A percentile compares a stretch with the other conserved stretches of the same genome.
Evolutionary conservation across 2,329 filamentous ascomycete genomes (phyloP).

Genomic region (Verticillium isaacii): DNA sequence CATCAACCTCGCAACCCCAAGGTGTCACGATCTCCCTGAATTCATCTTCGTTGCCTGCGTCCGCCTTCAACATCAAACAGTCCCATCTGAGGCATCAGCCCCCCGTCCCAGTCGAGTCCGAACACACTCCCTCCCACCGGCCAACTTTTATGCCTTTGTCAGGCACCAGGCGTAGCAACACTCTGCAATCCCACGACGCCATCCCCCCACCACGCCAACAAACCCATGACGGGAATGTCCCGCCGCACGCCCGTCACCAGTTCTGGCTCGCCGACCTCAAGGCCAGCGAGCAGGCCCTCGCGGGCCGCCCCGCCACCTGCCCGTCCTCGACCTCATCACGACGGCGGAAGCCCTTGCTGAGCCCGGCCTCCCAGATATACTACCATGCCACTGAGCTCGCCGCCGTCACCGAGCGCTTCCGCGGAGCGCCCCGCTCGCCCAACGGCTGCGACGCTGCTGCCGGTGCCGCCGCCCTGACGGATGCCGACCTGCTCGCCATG

Average conservation of each 20-base stretch:
- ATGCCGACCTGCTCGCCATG: slow-evolving; percentile 7
- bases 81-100: neutral
- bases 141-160: neutral
- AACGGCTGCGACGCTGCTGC: neutral
- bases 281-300: neutral
- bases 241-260: neutral
- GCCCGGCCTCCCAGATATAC: neutral
- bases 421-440: neutral
- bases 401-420: neutral
- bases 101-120: neutral
- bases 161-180: neutral
- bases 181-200: neutral
- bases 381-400: neutral
- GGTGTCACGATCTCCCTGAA: neutral
- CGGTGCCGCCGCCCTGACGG: neutral
- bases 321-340: neutral
- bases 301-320: neutral
- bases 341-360: neutral
- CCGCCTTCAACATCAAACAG: neutral
- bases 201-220: neutral
- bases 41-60: neutral
- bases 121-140: neutral
- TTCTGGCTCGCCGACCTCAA: neutral
- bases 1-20: neutral
- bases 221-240: neutral